Base-by-base conservation (phyloP, 2,329 filamentous ascomycete species). In the Cladosporium sp. region DNA sequence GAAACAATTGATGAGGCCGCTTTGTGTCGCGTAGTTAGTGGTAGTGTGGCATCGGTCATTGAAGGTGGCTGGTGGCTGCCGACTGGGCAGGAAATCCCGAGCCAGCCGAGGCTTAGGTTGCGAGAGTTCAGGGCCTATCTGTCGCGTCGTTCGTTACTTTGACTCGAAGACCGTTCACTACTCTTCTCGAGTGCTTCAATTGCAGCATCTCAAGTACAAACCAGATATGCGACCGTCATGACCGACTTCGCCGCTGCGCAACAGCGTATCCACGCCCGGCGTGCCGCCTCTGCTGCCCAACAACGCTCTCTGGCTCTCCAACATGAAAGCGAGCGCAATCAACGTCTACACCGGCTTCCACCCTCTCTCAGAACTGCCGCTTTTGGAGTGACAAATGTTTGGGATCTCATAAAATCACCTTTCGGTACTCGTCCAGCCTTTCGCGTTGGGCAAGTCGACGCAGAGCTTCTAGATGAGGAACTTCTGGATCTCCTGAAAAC, bases 391-490 rank as follows among this genome's bases (percentile, higher is more conserved):
- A 68, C 68, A 41, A 69, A 68, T n/a, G 66, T 68, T 34, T 96
- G 91, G 92, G 87, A 93, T 74, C 81, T 85, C 4, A 80, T 94
- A 51, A 87, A 87, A 47, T 89, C 90, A 6, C 88, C 91, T 67
- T 89, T 93, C 75, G 92, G 92, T 54, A 94, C 91, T 28, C 84
- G 88, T 18, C 94, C 95, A 5, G 90, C 92, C 12, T 97, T 97
- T 77, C 89, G 95, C 64, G 95, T 99, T 32, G 93, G 94, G 32
- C 95, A 99, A 80, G 92, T 98, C 52, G 95, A 99, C 78, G 93
- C 95, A 44, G 95, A 98, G 78, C 83, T 99, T 59, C 85, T 99
- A 21, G 95, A 99, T 78, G 92, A 97, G 75, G 95, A 98, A 80
- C 84, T 99, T 55, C 84, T 98, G 28, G 87, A 87, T n/a, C 84